These are phyloP conservation scores for Dactylis glomerata DNA, from an alignment of 176 grass and related monocot species.

Conservation along the genomic window DNA sequence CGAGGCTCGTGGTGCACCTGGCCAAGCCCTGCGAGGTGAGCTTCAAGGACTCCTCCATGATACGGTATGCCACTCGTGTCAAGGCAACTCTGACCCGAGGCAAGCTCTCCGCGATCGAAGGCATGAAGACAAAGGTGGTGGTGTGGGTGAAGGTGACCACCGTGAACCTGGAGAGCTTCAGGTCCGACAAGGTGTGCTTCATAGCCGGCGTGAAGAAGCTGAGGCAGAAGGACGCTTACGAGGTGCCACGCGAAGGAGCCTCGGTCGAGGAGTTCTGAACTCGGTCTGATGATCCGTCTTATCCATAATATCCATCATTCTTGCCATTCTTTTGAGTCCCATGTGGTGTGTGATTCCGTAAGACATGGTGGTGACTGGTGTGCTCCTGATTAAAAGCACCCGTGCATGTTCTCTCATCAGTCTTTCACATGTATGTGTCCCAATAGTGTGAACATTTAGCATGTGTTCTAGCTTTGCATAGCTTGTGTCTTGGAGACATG, in stretches of 20 bases:
- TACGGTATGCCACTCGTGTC: conserved; percentile 67
- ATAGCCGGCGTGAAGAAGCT: conserved; percentile 92
- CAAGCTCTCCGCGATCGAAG: conserved; percentile 75
- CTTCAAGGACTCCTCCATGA: conserved; percentile 79
- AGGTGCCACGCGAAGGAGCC: conserved; percentile 63
- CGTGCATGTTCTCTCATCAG: conserved; percentile 31
- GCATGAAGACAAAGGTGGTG: conserved; percentile 88
- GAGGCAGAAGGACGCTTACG: conserved; percentile 79
- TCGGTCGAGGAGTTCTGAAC: conserved; percentile 77
- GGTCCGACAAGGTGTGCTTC: conserved; percentile 92
- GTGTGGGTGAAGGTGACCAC: conserved; percentile 93
- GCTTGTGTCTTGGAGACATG: neutral
- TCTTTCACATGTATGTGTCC: conserved; percentile 20
- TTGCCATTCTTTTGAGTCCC: conserved; percentile 36
- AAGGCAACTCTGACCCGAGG: conserved; percentile 70
- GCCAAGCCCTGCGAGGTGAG: conserved; percentile 73
- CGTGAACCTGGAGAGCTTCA: conserved; percentile 68
- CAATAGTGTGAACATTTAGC: conserved; percentile 5
- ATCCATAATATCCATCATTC: conserved; percentile 21
- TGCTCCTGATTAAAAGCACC: conserved; percentile 12
- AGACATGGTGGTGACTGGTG: conserved; percentile 4
- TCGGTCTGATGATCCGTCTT: neutral
- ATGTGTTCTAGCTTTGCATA: conserved; percentile 21
- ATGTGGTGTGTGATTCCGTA: conserved; percentile 22
- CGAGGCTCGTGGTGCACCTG: conserved; percentile 81